These are phyloP conservation scores for Penicillium sclerotigenum DNA, from an alignment of 2,329 filamentous ascomycete species.

Conservation along the genomic window DNA sequence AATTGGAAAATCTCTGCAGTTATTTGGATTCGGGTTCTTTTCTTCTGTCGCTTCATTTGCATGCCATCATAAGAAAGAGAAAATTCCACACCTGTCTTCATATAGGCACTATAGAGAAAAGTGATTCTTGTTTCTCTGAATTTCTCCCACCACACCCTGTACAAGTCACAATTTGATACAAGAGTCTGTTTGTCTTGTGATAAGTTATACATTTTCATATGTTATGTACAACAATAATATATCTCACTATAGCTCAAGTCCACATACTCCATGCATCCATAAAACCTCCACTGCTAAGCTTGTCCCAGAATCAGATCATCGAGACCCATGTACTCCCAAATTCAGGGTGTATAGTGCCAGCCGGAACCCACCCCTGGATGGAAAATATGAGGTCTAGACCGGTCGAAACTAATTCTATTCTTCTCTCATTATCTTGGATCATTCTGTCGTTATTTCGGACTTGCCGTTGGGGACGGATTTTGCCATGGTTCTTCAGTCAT, in stretches of 20 bases:
- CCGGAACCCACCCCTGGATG: not conserved
- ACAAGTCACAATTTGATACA: not conserved
- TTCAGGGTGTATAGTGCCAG: not conserved
- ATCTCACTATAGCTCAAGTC: not conserved
- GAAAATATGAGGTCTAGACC: constrained; percentile 1
- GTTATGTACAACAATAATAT: not conserved
- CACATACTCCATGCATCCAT: not conserved
- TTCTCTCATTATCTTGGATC: not conserved
- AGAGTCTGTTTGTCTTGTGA: not conserved
- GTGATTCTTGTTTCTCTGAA: constrained; percentile 6
- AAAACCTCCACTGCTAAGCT: not conserved
- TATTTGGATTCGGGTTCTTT: constrained; percentile 2
- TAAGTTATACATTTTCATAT: not conserved
- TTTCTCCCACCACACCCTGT: not conserved
- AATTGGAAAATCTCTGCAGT: constrained; percentile 3
- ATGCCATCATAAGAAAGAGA: constrained; percentile 6
- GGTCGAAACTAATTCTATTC: not conserved
- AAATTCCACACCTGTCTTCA: not conserved
- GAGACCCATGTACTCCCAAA: not conserved
- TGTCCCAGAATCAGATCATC: not conserved
- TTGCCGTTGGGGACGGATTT: not conserved
- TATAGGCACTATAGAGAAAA: constrained; percentile 7
- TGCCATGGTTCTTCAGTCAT: not conserved
- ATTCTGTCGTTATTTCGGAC: constrained; percentile 1
- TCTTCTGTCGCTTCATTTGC: constrained; percentile 6